Conservation (phyloP, 371 early-diverging fungal genomes). For the Mortierella sp. region DNA sequence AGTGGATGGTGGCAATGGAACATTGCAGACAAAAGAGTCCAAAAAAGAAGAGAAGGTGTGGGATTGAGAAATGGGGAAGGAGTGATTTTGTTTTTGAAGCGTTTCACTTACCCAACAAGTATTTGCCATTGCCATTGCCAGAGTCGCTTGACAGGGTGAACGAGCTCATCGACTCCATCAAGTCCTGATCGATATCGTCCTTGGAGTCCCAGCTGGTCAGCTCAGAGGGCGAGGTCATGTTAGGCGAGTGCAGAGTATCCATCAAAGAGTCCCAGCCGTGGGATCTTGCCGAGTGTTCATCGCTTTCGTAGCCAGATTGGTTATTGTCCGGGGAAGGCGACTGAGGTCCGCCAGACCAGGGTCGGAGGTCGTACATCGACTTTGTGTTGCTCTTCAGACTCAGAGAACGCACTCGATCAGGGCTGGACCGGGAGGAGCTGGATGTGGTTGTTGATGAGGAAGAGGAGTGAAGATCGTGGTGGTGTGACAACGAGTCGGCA, state of each 20-base stretch:
- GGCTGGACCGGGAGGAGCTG: conserved; percentile 8
- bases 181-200: conserved; percentile 32
- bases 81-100: background rate
- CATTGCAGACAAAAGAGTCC: no score
- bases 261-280: conserved; percentile 52
- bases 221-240: conserved; percentile 25
- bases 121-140: conserved; percentile 54
- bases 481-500: background rate
- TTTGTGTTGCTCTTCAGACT: conserved; percentile 51
- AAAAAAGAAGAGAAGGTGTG: background rate
- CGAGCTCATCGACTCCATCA: conserved; percentile 25
- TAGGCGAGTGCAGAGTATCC: conserved; percentile 50
- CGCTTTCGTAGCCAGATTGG: conserved; percentile 43
- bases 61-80: background rate
- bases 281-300: conserved; percentile 31
- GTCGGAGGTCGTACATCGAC: conserved; percentile 47
- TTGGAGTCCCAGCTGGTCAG: conserved; percentile 26
- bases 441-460: conserved; percentile 27
- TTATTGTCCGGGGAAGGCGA: conserved; percentile 16
- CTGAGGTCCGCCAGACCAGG: conserved; percentile 30
- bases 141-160: conserved; percentile 22
- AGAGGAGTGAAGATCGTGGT: conserved; percentile 17
- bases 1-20: background rate
- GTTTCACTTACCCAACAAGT: conserved; percentile 41
- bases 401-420: conserved; percentile 35